A percentile compares a stretch with the other conserved stretches of the same genome.
phyloP scores from a whole-genome alignment of 805 yeast species.

The Candida maesae region DNA sequence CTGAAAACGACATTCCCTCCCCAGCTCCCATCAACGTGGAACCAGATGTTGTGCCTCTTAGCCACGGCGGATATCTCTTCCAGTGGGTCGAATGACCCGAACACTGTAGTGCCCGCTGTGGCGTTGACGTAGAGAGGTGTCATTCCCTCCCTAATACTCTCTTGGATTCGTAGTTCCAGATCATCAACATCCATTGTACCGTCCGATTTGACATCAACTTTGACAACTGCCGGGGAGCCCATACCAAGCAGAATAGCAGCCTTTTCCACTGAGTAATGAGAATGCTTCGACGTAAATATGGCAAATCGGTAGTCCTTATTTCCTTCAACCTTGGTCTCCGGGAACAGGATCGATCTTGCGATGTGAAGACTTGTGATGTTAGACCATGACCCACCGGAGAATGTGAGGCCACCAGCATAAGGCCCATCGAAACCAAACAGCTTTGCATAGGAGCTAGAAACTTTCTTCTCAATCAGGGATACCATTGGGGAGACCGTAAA shows the following conservation, averaged over 20 bases:
- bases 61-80: slow-evolving; percentile 51
- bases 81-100: slow-evolving; percentile 77
- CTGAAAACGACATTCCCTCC: slow-evolving; percentile 83
- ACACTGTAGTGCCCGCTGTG: slow-evolving; percentile 88
- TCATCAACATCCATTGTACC: slow-evolving; percentile 55
- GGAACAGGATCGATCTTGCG: slow-evolving; percentile 63
- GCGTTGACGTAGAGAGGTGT: slow-evolving; percentile 76
- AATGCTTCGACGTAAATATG: slow-evolving; percentile 64
- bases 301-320: slow-evolving; percentile 55
- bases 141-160: slow-evolving; percentile 47
- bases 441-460: slow-evolving; percentile 63
- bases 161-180: slow-evolving; percentile 42
- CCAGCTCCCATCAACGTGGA: slow-evolving; percentile 89
- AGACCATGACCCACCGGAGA: slow-evolving; percentile 87
- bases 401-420: slow-evolving; percentile 76
- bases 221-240: slow-evolving; percentile 60
- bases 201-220: slow-evolving; percentile 49
- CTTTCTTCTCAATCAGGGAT: slow-evolving; percentile 67
- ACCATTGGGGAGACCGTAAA: slow-evolving; percentile 81
- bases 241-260: slow-evolving; percentile 75
- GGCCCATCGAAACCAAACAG: slow-evolving; percentile 54
- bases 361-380: slow-evolving; percentile 75
- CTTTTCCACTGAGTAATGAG: slow-evolving; percentile 78
- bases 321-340: slow-evolving; percentile 66
- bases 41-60: slow-evolving; percentile 56